A percentile compares a stretch with the other conserved stretches of the same genome.
These are phyloP conservation scores for Climacium dendroides DNA, from an alignment of 225 moss, liverwort and hornwort species.

Conservation along the genomic window DNA sequence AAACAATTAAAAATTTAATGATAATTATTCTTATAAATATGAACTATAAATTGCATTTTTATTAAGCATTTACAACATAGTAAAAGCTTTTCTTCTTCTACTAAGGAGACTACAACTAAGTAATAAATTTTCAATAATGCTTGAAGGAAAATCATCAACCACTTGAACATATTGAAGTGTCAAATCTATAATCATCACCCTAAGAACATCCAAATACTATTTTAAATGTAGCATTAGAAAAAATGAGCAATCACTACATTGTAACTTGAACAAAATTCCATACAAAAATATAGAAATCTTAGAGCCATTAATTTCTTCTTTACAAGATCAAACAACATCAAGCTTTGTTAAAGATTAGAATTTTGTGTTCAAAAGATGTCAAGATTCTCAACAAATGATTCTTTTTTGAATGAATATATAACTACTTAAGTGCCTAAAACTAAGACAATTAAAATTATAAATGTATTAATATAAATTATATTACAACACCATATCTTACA, in stretches of 20 bases:
- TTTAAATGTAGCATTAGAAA: not conserved
- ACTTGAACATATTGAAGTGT: not conserved
- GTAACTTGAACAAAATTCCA: not conserved
- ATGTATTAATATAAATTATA: too few relatives aligned
- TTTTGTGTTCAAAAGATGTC: not conserved
- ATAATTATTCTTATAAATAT: not conserved
- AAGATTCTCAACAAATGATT: too few relatives aligned
- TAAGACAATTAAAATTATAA: too few relatives aligned
- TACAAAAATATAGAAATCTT: not conserved
- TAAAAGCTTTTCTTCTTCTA: fast-evolving
- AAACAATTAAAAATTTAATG: not conserved
- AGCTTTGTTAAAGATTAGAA: too few relatives aligned
- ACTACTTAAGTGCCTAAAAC: too few relatives aligned
- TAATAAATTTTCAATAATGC: not conserved
- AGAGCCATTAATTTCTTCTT: fast-evolving
- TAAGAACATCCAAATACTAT: too few relatives aligned
- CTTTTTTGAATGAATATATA: not conserved
- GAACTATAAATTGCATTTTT: not conserved
- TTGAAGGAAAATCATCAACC: not conserved
- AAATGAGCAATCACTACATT: not conserved
- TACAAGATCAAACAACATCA: not conserved
- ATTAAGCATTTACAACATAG: not conserved
- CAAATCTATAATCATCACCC: not conserved
- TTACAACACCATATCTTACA: not conserved
- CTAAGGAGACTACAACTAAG: fast-evolving